Evolutionary conservation across 495 filamentous ascomycete species (phyloP).

Genomic region (Polyplosphaeria fusca): DNA sequence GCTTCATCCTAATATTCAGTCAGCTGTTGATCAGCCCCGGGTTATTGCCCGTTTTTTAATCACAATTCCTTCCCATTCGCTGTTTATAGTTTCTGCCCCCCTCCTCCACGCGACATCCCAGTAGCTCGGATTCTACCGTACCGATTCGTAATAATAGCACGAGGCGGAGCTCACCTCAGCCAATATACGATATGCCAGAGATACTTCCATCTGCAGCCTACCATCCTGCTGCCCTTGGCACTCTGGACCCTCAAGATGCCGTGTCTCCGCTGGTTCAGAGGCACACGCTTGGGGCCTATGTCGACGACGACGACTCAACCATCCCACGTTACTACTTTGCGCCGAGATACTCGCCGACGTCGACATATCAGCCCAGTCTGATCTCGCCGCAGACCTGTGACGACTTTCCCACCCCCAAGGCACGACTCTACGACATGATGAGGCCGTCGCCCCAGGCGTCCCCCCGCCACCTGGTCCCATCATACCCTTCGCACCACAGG

Average conservation of each 20-base stretch:
- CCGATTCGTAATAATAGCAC: conserved; percentile 36
- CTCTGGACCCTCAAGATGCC: conserved; percentile 25
- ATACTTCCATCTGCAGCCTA: conserved; percentile 59
- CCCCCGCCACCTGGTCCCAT: conserved; percentile 50
- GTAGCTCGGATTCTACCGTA: conserved; percentile 23
- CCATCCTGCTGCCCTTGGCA: conserved; percentile 54
- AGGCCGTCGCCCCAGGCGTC: conserved; percentile 35
- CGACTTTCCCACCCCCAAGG: conserved; percentile 31
- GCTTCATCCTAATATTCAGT: conserved; percentile 27
- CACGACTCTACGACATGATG: conserved; percentile 6
- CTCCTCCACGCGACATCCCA: not conserved
- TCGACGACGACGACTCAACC: conserved; percentile 62
- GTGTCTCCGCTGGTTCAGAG: conserved; percentile 61
- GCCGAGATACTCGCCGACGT: conserved; percentile 31
- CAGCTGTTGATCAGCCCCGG: conserved; percentile 35
- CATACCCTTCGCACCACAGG: conserved; percentile 47
- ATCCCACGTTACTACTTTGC: conserved; percentile 39
- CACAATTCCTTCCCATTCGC: not conserved
- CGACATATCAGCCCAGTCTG: conserved; percentile 20
- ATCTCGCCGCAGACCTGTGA: conserved; percentile 23
- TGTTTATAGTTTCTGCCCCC: conserved; percentile 21
- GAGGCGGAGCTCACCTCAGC: conserved; percentile 34
- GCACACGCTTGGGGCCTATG: conserved; percentile 70
- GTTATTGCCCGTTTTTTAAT: conserved; percentile 31
- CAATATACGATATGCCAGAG: conserved; percentile 55